Evolutionary conservation across 2,329 filamentous ascomycete genomes (phyloP), one percentile per base, ranked within the genome.

Genomic region (Alternaria dauci): DNA sequence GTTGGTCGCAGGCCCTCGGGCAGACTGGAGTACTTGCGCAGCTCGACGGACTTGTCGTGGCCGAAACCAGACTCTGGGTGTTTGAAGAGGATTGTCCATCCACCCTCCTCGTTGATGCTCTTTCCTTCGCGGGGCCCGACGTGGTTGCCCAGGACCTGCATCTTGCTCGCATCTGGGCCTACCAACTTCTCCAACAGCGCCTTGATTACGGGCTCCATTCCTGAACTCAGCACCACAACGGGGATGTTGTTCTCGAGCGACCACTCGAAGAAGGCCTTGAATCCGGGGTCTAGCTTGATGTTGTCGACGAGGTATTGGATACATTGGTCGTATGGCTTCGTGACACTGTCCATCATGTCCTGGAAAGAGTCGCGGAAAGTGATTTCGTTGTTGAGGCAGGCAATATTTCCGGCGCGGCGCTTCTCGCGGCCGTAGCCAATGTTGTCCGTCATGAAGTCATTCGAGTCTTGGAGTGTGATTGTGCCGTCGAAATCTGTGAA

Each of bases 401-500:
- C 91, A 65, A 86, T 80, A 81, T 96, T 97, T 67, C 88, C 87
- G 76, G 89, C 81, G 58, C 86, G 85, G 65, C 95, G 92, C 69
- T 88, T 86, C 63, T 86, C 88, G 28, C 80, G 75, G 52, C 95
- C 95, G 76, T 90, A 97, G 64, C 95, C 95, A 62, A 97, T 86
- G 80, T 92, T 95, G 83, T 98, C 95, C 59, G 94, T 97, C 82
- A 90, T 83, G 73, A 81, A 88, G 76, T 90, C 88, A 83, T 90
- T 90, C 81, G 85, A 88, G 79, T 90, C 88, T 73, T 87, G 83
- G 58, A 88, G 85, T 50, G 94, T 97, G 77, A 97, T 94, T 55
- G 94, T 98, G 74, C 95, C 95, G 81, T 99, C 95, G 77, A 98
- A 98, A 82, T 99, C 95, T 70, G 94, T 97, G 84, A 98, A 98